Base-by-base conservation (phyloP, 768 basidiomycete species). In the Mycena vitilis region DNA sequence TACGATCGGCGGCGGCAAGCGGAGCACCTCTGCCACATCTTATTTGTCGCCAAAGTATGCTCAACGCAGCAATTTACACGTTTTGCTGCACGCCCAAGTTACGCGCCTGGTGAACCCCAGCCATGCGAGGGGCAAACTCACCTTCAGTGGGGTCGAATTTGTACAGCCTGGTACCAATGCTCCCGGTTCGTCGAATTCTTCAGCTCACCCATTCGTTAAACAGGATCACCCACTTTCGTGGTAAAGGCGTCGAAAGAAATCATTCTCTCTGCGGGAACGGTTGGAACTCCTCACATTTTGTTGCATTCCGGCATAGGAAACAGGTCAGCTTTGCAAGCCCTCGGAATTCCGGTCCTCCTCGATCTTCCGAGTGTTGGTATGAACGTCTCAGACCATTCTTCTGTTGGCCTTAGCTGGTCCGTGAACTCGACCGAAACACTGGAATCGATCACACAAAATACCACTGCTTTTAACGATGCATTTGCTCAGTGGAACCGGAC, bases 31-130 rank as follows among this genome's bases (percentile, higher is more conserved):
- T 8, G 40, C 40, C 40, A 11, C 40, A 11, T 40, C 40, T 11
- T 40, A 40, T 15, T 8, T 40, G 40, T 10, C 40, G 15, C 40
- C 40, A 40, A 15, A 2, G 2, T 11, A 40, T 40, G 10, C 40
- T 40, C 2, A 30, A 30, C 40, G 40, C 40, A 40, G 15, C 11
- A 40, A 40, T 40, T 20, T 58, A 25, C 42, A 58, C 30, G 42
- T 58, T 11, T 45, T 58, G 56, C 5, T 58, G 15, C 40, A 58
- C n/a, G 56, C 56, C 9, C 56, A 30, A 9, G 56, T 58, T 36
- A 59, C 57, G 3, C 57, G 57, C 4, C 57, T 59, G 5, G 55
- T 56, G 38, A 23, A 56, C 13, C 38, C 55, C 38, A 56, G 5
- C 37, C 30, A 23, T 36, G 44, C 15, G 18, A 9, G 25, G 15